Evolutionary conservation across 2,329 filamentous ascomycete species (phyloP), one percentile per base, ranked within the genome.

Genomic region (Phyllachora maydis): DNA sequence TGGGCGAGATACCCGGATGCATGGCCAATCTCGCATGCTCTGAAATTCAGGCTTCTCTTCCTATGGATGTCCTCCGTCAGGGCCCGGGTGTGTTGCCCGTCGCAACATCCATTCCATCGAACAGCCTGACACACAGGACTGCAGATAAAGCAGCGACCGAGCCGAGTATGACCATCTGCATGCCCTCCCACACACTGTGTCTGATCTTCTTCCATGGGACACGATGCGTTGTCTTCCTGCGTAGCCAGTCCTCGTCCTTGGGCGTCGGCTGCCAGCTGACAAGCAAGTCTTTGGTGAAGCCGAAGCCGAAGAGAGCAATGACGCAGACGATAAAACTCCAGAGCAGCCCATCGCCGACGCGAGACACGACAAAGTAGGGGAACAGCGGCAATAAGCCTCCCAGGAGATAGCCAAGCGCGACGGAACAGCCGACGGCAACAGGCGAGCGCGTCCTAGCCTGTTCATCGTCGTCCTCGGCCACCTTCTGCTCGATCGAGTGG

Each of bases 241-340:
- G n/a, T n/a, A n/a, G n/a, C n/a, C n/a, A n/a, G n/a, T n/a, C n/a
- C n/a, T n/a, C n/a, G 16, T 12, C 19, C 12, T 16, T 19, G 16
- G 15, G 11, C 13, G 14, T 8, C 4, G 10, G 3, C 5, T 20
- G 9, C 8, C n/a, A 11, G 21, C 27, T 25, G 21, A 41, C 20
- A 2, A 25, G 22, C 18, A 37, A 38, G 27, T 39, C 34, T 23
- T 39, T 38, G 13, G 26, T 11, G 19, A 40, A 43, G 6, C 41
- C 41, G 32, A 43, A 45, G 4, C 31, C 12, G 26, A 43, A 43
- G 18, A 45, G 27, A 0, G 40, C 39, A 4, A 39, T 19, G 8
- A 42, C 27, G 24, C 41, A 45, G 11, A 42, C 36, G 10, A 25
- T 27, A 24, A 45, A 42, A 25, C 41, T 45, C 40, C 41, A 43